Base-by-base conservation (phyloP, 1,139 yeast genomes). In the Trichomonascaceae sp. region DNA sequence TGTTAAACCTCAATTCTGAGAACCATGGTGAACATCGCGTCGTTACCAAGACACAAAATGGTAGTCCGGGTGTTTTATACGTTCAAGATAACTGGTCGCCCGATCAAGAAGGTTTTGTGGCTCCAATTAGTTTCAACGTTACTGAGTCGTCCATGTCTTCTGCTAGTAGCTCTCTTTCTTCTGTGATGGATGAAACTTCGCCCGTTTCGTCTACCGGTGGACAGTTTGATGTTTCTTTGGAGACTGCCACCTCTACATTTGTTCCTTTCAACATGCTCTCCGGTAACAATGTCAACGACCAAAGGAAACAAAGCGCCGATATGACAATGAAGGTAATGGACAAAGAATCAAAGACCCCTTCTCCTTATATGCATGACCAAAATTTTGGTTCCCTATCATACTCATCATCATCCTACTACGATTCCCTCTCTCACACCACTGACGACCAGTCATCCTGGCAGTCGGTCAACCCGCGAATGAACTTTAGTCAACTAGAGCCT, bases 221-320 rank as follows among this genome's bases (percentile, higher is more conserved):
- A 1, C 50, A 39, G 38, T 41, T 48, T 15, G 50, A 48, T 38
- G 30, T 48, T 12, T 27, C 50, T 7, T 18, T 48, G 13, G 50
- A 48, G 22, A 30, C 45, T 13, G 50, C 50, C 2, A 48, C 50
- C 8, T 48, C 50, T 5, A 48, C 50, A 4, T 48, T 48, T 41
- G 45, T 24, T 2, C 50, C 50, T 24, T 48, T 48, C 20, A 39
- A 39, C 38, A 39, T 48, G 45, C n/a, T 41, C n/a, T 48, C 50
- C 2, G 39, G 39, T 27, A 30, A 36, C 27, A 38, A 27, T 18
- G 17, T 15, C 41, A 15, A 15, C 8, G 15, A 36, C 17, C 41
- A 36, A 36, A n/a, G 17, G 7, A 36, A 15, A 13, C 3, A 36
- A 3, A 36, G 9, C 17, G 4, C 41, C 15, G 17, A 15, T 13